Conservation (phyloP, 2,329 filamentous ascomycete species). For the Diaporthe ilicicola region DNA sequence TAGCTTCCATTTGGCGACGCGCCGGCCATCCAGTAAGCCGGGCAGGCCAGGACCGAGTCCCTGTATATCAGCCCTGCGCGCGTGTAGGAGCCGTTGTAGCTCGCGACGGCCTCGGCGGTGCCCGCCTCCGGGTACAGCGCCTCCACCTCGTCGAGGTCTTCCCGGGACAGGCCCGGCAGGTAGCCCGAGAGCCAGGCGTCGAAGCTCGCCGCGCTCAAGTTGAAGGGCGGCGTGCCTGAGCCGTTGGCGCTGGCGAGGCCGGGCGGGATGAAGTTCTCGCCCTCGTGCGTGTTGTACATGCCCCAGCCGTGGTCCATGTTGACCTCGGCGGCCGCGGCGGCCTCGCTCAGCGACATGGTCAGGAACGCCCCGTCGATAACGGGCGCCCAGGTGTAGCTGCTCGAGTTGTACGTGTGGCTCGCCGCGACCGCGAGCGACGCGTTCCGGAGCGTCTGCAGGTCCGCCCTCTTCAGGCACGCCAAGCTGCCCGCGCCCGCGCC, state of each 20-base stretch:
- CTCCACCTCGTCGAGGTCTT: slow-evolving; percentile 50
- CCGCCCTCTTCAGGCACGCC: slow-evolving; percentile 61
- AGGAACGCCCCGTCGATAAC: slow-evolving; percentile 67
- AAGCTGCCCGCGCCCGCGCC: slow-evolving; percentile 52
- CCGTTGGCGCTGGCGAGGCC: slow-evolving; percentile 50
- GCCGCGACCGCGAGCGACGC: slow-evolving; percentile 58
- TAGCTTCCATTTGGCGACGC: slow-evolving; percentile 56
- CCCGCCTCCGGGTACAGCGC: slow-evolving; percentile 57
- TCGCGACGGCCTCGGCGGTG: slow-evolving; percentile 53
- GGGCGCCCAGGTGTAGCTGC: slow-evolving; percentile 67
- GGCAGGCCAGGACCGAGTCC: slow-evolving; percentile 67
- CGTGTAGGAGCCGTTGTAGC: slow-evolving; percentile 59
- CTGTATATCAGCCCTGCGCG: slow-evolving; percentile 66
- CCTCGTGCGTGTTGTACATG: slow-evolving; percentile 71
- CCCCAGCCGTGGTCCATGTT: slow-evolving; percentile 57
- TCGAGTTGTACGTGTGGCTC: slow-evolving; percentile 61
- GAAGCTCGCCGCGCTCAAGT: slow-evolving; percentile 58
- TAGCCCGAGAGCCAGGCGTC: slow-evolving; percentile 62
- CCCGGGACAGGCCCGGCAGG: slow-evolving; percentile 54
- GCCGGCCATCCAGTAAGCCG: slow-evolving; percentile 63
- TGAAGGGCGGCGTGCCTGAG: slow-evolving; percentile 53
- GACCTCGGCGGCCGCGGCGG: slow-evolving; percentile 48
- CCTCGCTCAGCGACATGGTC: slow-evolving; percentile 52
- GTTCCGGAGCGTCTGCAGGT: slow-evolving; percentile 61
- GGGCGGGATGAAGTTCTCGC: slow-evolving; percentile 67